A percentile compares a stretch with the other conserved stretches of the same genome.
Conservation (phyloP, 306 rosid genomes). For the Sechiopsis laciniata region DNA sequence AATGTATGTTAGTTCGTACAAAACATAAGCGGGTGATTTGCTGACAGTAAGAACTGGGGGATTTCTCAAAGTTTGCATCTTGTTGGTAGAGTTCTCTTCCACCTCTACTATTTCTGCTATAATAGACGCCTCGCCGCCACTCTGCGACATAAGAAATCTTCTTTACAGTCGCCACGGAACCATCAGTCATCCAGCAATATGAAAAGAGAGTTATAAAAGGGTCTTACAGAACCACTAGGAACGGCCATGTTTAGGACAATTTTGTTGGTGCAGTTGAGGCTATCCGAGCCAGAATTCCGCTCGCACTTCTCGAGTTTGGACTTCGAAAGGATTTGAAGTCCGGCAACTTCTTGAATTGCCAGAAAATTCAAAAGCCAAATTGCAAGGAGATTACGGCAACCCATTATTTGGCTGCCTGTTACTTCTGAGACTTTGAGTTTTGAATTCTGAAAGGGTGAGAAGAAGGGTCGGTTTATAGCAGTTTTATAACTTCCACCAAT, state of each 20-base stretch:
- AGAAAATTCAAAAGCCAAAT: conserved; percentile 24
- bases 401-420: conserved; percentile 13
- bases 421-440: not conserved
- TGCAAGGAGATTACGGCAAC: conserved; percentile 22
- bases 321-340: conserved; percentile 75
- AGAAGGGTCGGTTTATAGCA: not conserved
- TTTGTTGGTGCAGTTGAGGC: conserved; percentile 75
- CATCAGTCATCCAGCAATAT: not conserved
- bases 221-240: conserved; percentile 75
- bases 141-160: conserved; percentile 30
- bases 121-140: conserved; percentile 84
- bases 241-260: conserved; percentile 74
- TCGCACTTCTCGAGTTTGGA: conserved; percentile 87
- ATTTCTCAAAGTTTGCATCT: conserved; percentile 67
- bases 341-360: conserved; percentile 23
- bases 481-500: conserved; percentile 8
- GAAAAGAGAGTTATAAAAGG: not conserved
- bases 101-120: conserved; percentile 87
- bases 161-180: not conserved
- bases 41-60: conserved; percentile 67
- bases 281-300: conserved; percentile 52
- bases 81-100: conserved; percentile 70
- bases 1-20: conserved; percentile 63
- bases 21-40: conserved; percentile 73
- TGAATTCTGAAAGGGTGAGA: conserved; percentile 6